phyloP scores from a whole-genome alignment of 306 rosid species.

The Gynostemma pentaphyllum region DNA sequence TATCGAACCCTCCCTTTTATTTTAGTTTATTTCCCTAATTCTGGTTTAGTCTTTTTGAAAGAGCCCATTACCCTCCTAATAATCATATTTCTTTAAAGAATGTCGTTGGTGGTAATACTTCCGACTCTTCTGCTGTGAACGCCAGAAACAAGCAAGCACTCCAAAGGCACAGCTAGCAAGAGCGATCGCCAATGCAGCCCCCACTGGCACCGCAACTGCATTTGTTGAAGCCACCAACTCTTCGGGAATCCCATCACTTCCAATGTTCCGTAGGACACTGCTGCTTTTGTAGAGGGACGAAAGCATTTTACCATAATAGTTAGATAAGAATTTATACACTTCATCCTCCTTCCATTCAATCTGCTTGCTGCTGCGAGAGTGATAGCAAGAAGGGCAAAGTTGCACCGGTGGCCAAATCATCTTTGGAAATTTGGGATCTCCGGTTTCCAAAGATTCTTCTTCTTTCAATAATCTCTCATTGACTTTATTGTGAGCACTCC shows the following conservation, averaged over 20 bases:
- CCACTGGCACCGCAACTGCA: conserved; percentile 78
- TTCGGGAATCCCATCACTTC: conserved; percentile 28
- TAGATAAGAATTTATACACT: conserved; percentile 46
- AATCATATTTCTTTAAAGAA: conserved; percentile 90
- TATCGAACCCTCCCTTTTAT: conserved; percentile 6
- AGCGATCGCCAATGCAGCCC: conserved; percentile 94
- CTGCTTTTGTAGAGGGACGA: conserved; percentile 47
- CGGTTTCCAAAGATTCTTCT: conserved; percentile 58
- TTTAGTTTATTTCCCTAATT: conserved; percentile 13
- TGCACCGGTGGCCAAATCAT: conserved; percentile 80
- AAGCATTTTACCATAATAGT: conserved; percentile 51
- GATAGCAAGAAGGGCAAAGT: conserved; percentile 64
- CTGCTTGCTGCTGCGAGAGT: conserved; percentile 22
- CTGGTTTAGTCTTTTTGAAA: conserved; percentile 33
- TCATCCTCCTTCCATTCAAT: conserved; percentile 61
- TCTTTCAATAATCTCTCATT: conserved; percentile 66
- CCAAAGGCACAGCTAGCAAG: conserved; percentile 97
- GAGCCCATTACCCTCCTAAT: conserved; percentile 79
- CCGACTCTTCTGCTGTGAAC: conserved; percentile 97
- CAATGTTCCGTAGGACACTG: conserved; percentile 21
- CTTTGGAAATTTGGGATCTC: conserved; percentile 90
- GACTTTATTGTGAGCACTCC: conserved; percentile 75
- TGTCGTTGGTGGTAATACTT: conserved; percentile 91
- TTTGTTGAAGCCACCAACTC: conserved; percentile 45
- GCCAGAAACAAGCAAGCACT: conserved; percentile 98